Percentiles rank a stretch among this genome's conserved stretches.
Conservation (phyloP, 202 grass and related monocot species). For the Zizania palustris region DNA sequence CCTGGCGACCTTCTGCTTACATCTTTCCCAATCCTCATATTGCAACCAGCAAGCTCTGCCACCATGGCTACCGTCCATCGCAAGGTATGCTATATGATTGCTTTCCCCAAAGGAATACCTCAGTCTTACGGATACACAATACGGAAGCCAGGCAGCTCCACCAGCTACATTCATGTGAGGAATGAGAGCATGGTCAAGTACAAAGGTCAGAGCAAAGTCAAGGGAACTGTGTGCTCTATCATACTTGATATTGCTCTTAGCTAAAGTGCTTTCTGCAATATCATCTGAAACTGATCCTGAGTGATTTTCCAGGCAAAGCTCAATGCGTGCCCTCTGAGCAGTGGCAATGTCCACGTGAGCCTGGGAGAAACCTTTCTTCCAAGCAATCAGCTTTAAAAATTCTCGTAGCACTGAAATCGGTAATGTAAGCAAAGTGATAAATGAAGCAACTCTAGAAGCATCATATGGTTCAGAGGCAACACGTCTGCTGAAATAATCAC, state of each 20-base stretch:
- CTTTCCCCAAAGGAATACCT: conserved; percentile 89
- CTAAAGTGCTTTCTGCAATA: conserved; percentile 49
- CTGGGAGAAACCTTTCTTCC: conserved; percentile 94
- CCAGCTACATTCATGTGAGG: conserved; percentile 95
- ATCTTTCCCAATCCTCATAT: conserved; percentile 89
- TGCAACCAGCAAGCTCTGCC: conserved; percentile 89
- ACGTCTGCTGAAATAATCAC: conserved; percentile 93
- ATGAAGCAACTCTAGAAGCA: conserved; percentile 94
- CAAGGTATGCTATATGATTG: conserved; percentile 67
- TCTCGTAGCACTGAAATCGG: conserved; percentile 86
- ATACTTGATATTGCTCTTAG: conserved; percentile 92
- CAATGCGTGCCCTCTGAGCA: conserved; percentile 85
- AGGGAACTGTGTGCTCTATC: conserved; percentile 76
- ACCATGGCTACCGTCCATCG: conserved; percentile 94
- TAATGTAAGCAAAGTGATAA: conserved; percentile 94
- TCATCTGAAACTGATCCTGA: conserved; percentile 64
- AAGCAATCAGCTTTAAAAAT: conserved; percentile 89
- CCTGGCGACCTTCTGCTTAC: conserved; percentile 83
- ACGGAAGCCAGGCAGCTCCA: conserved; percentile 93
- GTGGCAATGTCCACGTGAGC: conserved; percentile 77
- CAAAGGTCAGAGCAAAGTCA: conserved; percentile 93
- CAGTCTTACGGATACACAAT: conserved; percentile 87
- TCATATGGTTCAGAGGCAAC: conserved; percentile 98
- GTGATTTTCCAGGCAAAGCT: conserved; percentile 98
- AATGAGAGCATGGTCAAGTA: conserved; percentile 85